Base-by-base conservation (phyloP, 495 filamentous ascomycete genomes). In the Penicillium chermesinum region DNA sequence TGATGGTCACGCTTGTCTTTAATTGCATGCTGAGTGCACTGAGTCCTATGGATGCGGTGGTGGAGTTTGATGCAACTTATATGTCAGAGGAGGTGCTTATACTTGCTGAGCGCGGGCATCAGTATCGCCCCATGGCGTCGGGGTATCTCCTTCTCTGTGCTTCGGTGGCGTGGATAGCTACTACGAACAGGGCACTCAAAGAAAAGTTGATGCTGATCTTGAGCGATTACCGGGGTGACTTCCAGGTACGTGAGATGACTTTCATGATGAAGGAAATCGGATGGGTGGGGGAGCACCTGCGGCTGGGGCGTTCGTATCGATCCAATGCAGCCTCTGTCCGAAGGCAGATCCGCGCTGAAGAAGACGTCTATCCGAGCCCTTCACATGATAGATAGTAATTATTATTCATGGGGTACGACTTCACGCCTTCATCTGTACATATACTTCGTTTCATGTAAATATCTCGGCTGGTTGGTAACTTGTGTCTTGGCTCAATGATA, bases 81-180 rank as follows among this genome's bases (percentile, higher is more conserved):
- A 44, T 67, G 7, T 50, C 61, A 0, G 44, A 55, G 15, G 65
- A 73, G 18, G 62, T 61, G 18, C 46, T 74, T 9, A 22, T 38
- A 7, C 45, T 71, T 10, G 63, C 62, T 0, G 54, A 64, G 20
- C 33, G 54, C 0, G 57, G 62, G 0, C 43, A 42, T 8, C 48
- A 47, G 0, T 67, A 65, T 40, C 44, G 66, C 15, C 71, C 71
- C 2, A 48, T 74, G 20, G 71, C 63, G 3, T 45, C 69, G 10
- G 56, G 48, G 8, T 70, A 65, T 53, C 45, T 70, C 2, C 17
- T 61, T 8, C n/a, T 69, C 13, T 59, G 57, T 20, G 48, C 70
- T 12, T 33, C 46, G 3, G 47, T 51, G 12, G 66, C 69, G 7
- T 67, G 62, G 63, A 41, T 54, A 7, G 60, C 58, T 14, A 64